Evolutionary conservation across 2,329 filamentous ascomycete species (phyloP).

Genomic region (Chrysoporthe deuterocubensis): DNA sequence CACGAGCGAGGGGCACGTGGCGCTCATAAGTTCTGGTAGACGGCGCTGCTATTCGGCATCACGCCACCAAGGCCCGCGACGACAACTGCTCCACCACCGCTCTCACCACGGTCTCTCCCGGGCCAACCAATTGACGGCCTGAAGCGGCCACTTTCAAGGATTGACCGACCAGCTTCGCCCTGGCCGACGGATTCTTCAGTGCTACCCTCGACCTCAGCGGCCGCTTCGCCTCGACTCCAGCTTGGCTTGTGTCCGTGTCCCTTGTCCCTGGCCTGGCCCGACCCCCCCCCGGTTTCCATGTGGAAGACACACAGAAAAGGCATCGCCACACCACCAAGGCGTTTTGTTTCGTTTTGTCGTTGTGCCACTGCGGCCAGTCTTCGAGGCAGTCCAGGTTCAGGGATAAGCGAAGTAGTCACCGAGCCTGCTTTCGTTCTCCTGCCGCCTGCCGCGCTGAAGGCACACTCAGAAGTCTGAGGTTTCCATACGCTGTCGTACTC

Average conservation of each 20-base stretch:
- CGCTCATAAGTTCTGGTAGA: not conserved
- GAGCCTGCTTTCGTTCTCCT: not conserved
- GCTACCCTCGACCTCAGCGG: slow-evolving; percentile 21
- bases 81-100: slow-evolving; percentile 21
- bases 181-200: slow-evolving; percentile 23
- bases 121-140: slow-evolving; percentile 19
- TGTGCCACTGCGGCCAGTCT: not conserved
- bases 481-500: not conserved
- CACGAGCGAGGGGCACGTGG: not conserved
- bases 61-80: slow-evolving; percentile 10
- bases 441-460: not conserved
- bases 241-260: slow-evolving; percentile 1
- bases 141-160: slow-evolving; percentile 7
- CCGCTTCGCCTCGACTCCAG: slow-evolving; percentile 21
- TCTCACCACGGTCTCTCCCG: slow-evolving; percentile 7
- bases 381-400: not conserved
- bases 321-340: not conserved
- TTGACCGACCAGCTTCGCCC: slow-evolving; percentile 20
- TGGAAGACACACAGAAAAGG: not conserved
- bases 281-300: not conserved
- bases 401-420: not conserved
- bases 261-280: slow-evolving; percentile 3
- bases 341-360: not conserved
- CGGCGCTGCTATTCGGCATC: not conserved
- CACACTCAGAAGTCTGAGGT: slow-evolving; percentile 3